Evolutionary conservation across 2,329 filamentous ascomycete species (phyloP), one percentile per base, ranked within the genome.

Genomic region (Leptographium procerum): DNA sequence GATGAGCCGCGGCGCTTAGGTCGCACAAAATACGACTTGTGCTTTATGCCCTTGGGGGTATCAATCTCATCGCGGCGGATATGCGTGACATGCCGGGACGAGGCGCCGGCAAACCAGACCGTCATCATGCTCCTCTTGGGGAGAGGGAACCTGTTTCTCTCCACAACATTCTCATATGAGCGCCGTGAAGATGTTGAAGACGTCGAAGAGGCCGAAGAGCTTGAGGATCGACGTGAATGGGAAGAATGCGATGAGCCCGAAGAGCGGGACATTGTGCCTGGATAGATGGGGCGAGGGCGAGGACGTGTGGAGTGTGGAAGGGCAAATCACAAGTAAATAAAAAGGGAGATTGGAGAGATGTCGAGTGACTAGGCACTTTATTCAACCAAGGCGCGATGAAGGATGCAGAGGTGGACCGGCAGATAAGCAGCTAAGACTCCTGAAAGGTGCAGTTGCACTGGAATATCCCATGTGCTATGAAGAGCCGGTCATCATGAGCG

Each of bases 61-160:
- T 22, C 28, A 29, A 59, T 24, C 28, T 59, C 47, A 19, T 60
- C 56, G 31, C 57, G 58, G 16, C 56, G 56, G 24, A 62, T 50
- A n/a, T 61, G 59, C 22, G 45, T 53, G 40, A 61, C 54, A 19
- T 28, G 36, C 22, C 56, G 31, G 7, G 61, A 58, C 4, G 29
- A 36, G 52, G 31, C 51, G 36, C 61, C 61, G n/a, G 61, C 61
- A 26, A 54, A 43, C 56, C 56, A 61, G n/a, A 60, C 29, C 11
- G 55, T 13, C 24, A 48, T 52, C 13, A 40, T 45, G n/a, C 36
- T 52, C 16, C 57, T 36, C 19, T 22, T 11, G 13, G 55, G 57
- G 26, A 61, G 50, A 3, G 51, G 26, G n/a, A 62, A 56, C 9
- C 26, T 36, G 29, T 19, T 26, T 22, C 16, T 26, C 22, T 11